Evolutionary conservation across 169 alveolate genomes (phyloP), one percentile per base, ranked within the genome.

Genomic region (Eimeria nieschulzi): DNA sequence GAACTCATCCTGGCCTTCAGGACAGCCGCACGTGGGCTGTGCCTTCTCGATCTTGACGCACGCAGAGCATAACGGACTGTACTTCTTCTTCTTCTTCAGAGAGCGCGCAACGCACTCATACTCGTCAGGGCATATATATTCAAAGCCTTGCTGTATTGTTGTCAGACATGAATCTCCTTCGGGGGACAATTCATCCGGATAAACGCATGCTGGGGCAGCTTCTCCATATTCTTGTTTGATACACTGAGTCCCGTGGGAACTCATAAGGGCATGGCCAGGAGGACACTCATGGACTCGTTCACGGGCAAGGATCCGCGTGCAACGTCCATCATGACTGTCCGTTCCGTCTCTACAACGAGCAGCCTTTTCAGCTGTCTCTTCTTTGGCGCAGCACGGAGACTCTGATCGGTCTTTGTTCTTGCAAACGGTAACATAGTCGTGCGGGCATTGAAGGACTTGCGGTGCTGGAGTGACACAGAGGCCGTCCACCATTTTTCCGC

Each of bases 51-150:
- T 80, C 75, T 59, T 80, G 75, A 73, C 88, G 9, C 88, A 80
- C 51, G 88, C 88, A 53, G 88, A 80, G 26, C 88, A 80, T 33
- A 80, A 33, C 63, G 88, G 88, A 23, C 88, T 80, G 88, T 80
- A 80, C 59, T 78, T 78, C 56, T 80, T 80, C 76, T 59, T 61
- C 75, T 80, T 80, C 88, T 55, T 80, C 39, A 26, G 46, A 51
- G 63, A 33, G 59, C 51, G 25, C 6, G 88, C 66, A 61, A 80
- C 61, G 61, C 88, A 80, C 21, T 59, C 21, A 46, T 56, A 80
- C 1, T 80, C 88, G 64, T 80, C 88, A 46, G 88, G 88, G 63
- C 88, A 80, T 8, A 80, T 59, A 26, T 80, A 80, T 61, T 80
- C 88, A 46, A 59, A 80, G 51, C 88, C 88, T 59, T 80, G 75